Percentiles rank a stretch among this genome's conserved stretches.
Conservation (phyloP, 768 basidiomycete species). For the Strobilomyces dryophilus region DNA sequence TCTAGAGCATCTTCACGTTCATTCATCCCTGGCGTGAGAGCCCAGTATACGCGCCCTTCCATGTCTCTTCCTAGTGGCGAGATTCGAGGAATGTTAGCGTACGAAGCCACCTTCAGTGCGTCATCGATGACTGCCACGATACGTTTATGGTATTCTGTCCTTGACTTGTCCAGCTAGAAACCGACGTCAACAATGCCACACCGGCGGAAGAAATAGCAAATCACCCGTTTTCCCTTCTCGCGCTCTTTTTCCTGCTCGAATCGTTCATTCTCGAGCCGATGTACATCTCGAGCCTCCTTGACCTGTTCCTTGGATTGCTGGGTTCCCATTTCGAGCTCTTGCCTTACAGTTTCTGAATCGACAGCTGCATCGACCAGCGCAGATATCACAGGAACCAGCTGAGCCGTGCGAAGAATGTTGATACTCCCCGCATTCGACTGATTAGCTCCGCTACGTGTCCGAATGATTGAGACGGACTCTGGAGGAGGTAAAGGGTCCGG, state of each 20-base stretch:
- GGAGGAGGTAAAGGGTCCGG: slow-evolving; percentile 62
- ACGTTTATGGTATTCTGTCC: slow-evolving; percentile 46
- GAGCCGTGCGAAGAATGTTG: slow-evolving; percentile 44
- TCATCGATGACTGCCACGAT: slow-evolving; percentile 49
- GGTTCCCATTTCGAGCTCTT: slow-evolving; percentile 57
- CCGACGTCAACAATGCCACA: slow-evolving; percentile 2
- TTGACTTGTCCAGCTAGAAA: slow-evolving; percentile 39
- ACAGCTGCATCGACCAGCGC: slow-evolving; percentile 54
- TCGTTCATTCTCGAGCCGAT: slow-evolving; percentile 29
- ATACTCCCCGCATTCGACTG: slow-evolving; percentile 25
- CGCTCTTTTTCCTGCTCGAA: slow-evolving; percentile 42
- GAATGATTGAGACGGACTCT: slow-evolving; percentile 34
- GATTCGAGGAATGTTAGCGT: slow-evolving; percentile 50
- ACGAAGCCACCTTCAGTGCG: slow-evolving; percentile 45
- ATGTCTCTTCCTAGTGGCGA: slow-evolving; percentile 61
- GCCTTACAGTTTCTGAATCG: slow-evolving; percentile 44
- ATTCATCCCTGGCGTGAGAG: slow-evolving; percentile 51
- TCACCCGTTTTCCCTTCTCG: slow-evolving; percentile 38
- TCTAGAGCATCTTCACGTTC: slow-evolving; percentile 51
- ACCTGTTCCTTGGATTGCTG: slow-evolving; percentile 52
- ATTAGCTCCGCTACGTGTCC: slow-evolving; percentile 44
- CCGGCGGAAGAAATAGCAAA: neutral
- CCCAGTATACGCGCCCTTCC: slow-evolving; percentile 67
- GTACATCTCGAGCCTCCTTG: slow-evolving; percentile 50
- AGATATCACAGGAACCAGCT: slow-evolving; percentile 63